Percentiles rank a stretch among this genome's conserved stretches.
phyloP scores from a whole-genome alignment of 2,329 filamentous ascomycete genomes.

The Hirsutella thompsonii region DNA sequence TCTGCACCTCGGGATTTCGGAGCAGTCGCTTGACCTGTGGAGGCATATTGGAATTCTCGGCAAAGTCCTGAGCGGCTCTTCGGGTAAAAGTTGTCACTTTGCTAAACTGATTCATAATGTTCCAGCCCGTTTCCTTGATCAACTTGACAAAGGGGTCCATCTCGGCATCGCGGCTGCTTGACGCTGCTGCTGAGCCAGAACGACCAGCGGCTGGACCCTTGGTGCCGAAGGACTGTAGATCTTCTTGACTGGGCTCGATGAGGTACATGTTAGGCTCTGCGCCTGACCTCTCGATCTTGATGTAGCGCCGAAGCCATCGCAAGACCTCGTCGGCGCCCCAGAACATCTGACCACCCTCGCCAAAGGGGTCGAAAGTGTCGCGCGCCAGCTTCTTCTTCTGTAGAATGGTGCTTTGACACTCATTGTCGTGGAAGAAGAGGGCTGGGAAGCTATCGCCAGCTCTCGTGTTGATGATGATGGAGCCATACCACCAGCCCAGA shows the following conservation, averaged over 20 bases:
- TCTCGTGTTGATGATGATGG: slow-evolving; percentile 81
- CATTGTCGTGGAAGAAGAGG: slow-evolving; percentile 93
- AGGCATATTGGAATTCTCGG: slow-evolving; percentile 83
- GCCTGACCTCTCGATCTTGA: slow-evolving; percentile 67
- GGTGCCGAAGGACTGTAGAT: slow-evolving; percentile 66
- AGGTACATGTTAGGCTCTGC: slow-evolving; percentile 87
- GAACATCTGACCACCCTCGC: slow-evolving; percentile 74
- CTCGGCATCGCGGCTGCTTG: slow-evolving; percentile 42
- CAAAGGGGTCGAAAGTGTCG: slow-evolving; percentile 85
- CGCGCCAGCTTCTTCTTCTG: slow-evolving; percentile 78
- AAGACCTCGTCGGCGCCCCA: slow-evolving; percentile 97
- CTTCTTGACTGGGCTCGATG: slow-evolving; percentile 75
- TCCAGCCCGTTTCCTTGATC: slow-evolving; percentile 92
- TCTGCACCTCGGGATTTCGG: slow-evolving; percentile 88
- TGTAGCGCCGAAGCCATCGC: slow-evolving; percentile 77
- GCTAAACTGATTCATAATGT: slow-evolving; percentile 89
- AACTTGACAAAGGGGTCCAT: slow-evolving; percentile 94
- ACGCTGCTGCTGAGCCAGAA: not conserved
- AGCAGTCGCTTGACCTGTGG: slow-evolving; percentile 77
- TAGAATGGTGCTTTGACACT: slow-evolving; percentile 89
- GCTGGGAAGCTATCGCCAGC: slow-evolving; percentile 90
- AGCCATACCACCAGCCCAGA: slow-evolving; percentile 97
- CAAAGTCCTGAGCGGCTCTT: slow-evolving; percentile 79
- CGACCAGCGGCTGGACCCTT: slow-evolving; percentile 33
- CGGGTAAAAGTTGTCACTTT: slow-evolving; percentile 94